A percentile compares a stretch with the other conserved stretches of the same genome.
phyloP scores from a whole-genome alignment of 2,329 filamentous ascomycete species.

The Xylaria sp. region DNA sequence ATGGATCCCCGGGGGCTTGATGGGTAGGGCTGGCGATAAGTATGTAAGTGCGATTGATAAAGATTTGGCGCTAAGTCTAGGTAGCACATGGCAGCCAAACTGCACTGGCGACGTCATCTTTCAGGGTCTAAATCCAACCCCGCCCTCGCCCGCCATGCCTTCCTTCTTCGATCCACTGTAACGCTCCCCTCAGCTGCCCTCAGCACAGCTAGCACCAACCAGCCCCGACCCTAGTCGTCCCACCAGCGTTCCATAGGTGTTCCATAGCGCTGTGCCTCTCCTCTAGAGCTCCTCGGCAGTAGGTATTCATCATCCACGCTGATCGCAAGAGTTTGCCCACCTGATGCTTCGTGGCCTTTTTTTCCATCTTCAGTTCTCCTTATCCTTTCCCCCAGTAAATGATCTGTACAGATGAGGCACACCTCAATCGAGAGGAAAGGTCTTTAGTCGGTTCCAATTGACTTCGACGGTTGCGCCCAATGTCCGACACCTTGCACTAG shows the following conservation, averaged over 20 bases:
- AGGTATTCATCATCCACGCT: no score
- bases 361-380: not conserved
- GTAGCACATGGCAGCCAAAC: no score
- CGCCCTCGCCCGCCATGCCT: not conserved
- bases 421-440: not conserved
- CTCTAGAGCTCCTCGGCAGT: no score
- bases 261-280: not conserved
- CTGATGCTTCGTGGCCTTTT: not conserved
- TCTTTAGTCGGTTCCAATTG: not conserved
- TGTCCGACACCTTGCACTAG: not conserved
- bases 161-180: not conserved
- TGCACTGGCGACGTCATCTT: conserved; percentile 20
- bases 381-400: not conserved
- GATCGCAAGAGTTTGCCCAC: not conserved
- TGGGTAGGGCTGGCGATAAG: conserved; percentile 6
- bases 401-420: not conserved
- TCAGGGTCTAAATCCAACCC: conserved; percentile 12
- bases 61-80: not conserved
- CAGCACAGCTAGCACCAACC: not conserved
- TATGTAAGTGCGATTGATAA: not conserved
- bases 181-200: not conserved
- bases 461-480: not conserved
- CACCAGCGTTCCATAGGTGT: not conserved
- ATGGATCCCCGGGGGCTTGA: no score
- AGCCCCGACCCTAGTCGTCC: not conserved